Percentiles rank a stretch among this genome's conserved stretches.
Conservation (phyloP, 2,329 filamentous ascomycete species). For the Paraphoma sp. region DNA sequence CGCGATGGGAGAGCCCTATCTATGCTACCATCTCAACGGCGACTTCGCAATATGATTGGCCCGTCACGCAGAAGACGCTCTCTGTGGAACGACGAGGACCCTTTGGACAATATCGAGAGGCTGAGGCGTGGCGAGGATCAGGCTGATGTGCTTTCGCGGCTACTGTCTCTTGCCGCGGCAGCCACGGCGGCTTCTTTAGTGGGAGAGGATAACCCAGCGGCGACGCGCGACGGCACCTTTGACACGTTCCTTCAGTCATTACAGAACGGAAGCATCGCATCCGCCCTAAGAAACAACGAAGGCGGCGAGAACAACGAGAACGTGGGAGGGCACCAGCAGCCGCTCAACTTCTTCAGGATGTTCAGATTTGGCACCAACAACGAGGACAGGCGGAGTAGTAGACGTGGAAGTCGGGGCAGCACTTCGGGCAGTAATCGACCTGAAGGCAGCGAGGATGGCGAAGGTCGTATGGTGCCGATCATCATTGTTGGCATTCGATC, state of each 20-base stretch:
- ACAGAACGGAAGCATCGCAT: slow-evolving; percentile 66
- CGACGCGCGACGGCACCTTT: slow-evolving; percentile 67
- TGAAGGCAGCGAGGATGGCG: slow-evolving; percentile 49
- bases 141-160: slow-evolving; percentile 65
- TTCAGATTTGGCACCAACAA: slow-evolving; percentile 68
- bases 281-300: slow-evolving; percentile 56
- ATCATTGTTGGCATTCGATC: slow-evolving; percentile 74
- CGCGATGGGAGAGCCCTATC: slow-evolving; percentile 44
- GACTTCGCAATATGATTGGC: slow-evolving; percentile 52
- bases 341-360: slow-evolving; percentile 72
- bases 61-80: slow-evolving; percentile 60
- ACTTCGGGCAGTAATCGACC: slow-evolving; percentile 22
- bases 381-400: slow-evolving; percentile 24
- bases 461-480: slow-evolving; percentile 69
- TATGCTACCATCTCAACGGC: slow-evolving; percentile 44
- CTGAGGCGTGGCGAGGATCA: slow-evolving; percentile 65
- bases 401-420: slow-evolving; percentile 32
- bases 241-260: slow-evolving; percentile 69
- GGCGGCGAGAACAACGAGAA: slow-evolving; percentile 48
- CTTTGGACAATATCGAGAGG: slow-evolving; percentile 34
- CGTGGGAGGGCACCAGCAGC: slow-evolving; percentile 54
- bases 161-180: slow-evolving; percentile 68
- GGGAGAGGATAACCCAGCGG: slow-evolving; percentile 62
- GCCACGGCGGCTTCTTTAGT: slow-evolving; percentile 70
- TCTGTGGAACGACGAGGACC: slow-evolving; percentile 44